Evolutionary conservation across 208 protist species (phyloP).

Genomic region (Naegleria fowleri): DNA sequence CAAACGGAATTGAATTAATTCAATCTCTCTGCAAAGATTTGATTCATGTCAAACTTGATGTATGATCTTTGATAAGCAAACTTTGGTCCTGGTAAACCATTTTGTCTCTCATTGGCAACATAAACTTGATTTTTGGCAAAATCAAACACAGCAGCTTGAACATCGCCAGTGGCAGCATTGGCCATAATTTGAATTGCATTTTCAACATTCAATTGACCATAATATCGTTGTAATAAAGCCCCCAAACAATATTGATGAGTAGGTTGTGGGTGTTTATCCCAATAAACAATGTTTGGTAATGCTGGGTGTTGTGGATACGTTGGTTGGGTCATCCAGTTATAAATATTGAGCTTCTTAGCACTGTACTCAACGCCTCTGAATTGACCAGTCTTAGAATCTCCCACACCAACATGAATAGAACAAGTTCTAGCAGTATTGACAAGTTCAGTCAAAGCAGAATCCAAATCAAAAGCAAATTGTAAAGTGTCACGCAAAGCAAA

Average conservation of each 20-base stretch:
- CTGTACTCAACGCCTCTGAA: slow-evolving; percentile 27
- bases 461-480: slow-evolving; percentile 40
- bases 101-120: not conserved
- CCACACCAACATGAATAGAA: slow-evolving; percentile 22
- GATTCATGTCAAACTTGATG: slow-evolving; percentile 22
- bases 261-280: slow-evolving; percentile 18
- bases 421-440: slow-evolving; percentile 40
- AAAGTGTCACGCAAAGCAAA: slow-evolving; percentile 40
- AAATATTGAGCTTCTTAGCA: not conserved
- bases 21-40: slow-evolving; percentile 20
- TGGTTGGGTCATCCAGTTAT: slow-evolving; percentile 14
- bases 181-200: slow-evolving; percentile 16
- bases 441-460: slow-evolving; percentile 36
- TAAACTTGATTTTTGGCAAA: slow-evolving; percentile 20
- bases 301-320: not conserved
- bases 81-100: not conserved
- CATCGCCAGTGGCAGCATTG: not conserved
- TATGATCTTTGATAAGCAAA: not conserved
- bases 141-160: slow-evolving; percentile 25
- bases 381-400: not conserved
- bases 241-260: not conserved
- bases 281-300: slow-evolving; percentile 11
- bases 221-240: not conserved
- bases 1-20: not conserved
- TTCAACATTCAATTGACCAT: slow-evolving; percentile 18